Evolutionary conservation across 2,329 filamentous ascomycete genomes (phyloP), one percentile per base, ranked within the genome.

Genomic region (Exophiala xenobiotica): DNA sequence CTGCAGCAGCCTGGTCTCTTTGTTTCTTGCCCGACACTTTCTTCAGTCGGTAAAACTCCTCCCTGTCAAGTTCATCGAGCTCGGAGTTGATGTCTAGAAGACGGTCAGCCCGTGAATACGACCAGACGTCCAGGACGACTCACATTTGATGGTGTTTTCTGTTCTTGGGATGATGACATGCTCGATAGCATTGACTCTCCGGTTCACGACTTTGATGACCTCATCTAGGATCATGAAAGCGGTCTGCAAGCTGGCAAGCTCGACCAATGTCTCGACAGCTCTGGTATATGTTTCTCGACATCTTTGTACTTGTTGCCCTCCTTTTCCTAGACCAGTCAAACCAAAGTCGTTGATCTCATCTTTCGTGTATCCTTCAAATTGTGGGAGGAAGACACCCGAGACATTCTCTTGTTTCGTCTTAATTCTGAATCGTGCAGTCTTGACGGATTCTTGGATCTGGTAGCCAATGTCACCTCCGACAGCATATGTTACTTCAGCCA

Each of bases 101-200:
- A 53, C 45, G 60, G 51, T 58, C 40, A 49, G 45, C 18, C 11
- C 4, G 12, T 19, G 12, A 22, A 40, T 16, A n/a, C 38, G 7
- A n/a, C 6, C 6, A 8, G 5, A 19, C 5, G 5, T 1, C 23
- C 31, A 3, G 12, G 8, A 27, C 33, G 19, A 64, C 80, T 61
- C 74, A 85, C 85, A 99, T 74, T 96, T 96, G 77, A 99, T 99
- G n/a, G 93, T 99, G 67, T 97, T 99, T 70, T 99, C 93, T 11
- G 93, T 99, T 61, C 93, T 82, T 9, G 93, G 93, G 64, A 99
- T 99, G 63, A 99, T 97, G 63, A 99, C 74, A 60, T 77, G 74
- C 60, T 77, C 74, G 63, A 97, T 96, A 51, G 92, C 92, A 67
- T 96, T 96, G 14, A 97, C 92, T 88, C 93, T 86, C 66, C 93